A percentile compares a stretch with the other conserved stretches of the same genome.
These are phyloP conservation scores for Penicillium riverlandense DNA, from an alignment of 495 filamentous ascomycete genomes.

Conservation along the genomic window DNA sequence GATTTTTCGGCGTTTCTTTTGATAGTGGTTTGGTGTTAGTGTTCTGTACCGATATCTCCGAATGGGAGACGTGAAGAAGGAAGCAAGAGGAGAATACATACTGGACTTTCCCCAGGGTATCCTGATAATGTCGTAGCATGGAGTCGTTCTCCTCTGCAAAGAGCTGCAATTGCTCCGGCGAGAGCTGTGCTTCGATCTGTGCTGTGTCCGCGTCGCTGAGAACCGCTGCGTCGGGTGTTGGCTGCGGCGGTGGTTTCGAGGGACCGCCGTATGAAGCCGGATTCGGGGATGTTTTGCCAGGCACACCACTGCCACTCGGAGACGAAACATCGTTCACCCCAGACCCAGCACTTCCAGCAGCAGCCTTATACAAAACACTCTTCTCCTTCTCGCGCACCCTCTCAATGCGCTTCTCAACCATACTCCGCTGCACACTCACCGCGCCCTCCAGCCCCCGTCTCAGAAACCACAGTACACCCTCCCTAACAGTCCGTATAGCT, in stretches of 20 bases:
- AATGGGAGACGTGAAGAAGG: neutral
- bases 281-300: no score
- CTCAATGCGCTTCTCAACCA: constrained; percentile 85
- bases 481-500: constrained; percentile 56
- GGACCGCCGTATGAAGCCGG: neutral
- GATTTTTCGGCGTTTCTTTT: constrained; percentile 80
- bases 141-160: constrained; percentile 91
- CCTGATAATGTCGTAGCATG: constrained; percentile 88
- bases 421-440: constrained; percentile 67
- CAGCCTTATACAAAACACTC: constrained; percentile 68
- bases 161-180: constrained; percentile 77
- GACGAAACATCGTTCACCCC: neutral
- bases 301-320: neutral
- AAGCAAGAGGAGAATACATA: constrained; percentile 35
- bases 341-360: neutral
- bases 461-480: constrained; percentile 78
- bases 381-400: constrained; percentile 84
- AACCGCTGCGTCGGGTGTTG: constrained; percentile 12
- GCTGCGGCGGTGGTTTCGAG: neutral
- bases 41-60: no score
- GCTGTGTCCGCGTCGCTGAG: constrained; percentile 38
- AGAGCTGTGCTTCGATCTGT: constrained; percentile 55
- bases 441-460: constrained; percentile 65
- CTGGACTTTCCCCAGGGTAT: constrained; percentile 86
- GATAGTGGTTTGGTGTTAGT: no score